Percentiles rank a stretch among this genome's conserved stretches.
phyloP scores from a whole-genome alignment of 306 rosid species.

The Acacia crassicarpa region DNA sequence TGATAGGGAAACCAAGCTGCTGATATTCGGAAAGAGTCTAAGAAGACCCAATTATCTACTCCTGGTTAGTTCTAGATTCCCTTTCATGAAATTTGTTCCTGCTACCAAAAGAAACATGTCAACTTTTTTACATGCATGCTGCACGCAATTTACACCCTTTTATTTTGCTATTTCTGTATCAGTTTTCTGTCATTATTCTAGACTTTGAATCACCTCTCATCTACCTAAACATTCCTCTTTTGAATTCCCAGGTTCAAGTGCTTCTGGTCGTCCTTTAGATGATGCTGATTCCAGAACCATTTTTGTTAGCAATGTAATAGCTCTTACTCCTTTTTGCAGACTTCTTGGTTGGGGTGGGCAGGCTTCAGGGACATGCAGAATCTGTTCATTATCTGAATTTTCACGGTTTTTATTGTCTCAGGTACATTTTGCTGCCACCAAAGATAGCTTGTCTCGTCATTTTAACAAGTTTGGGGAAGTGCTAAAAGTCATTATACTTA shows the following conservation, averaged over 20 bases:
- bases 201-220: not conserved
- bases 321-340: constrained; percentile 18
- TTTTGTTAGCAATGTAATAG: constrained; percentile 85
- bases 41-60: constrained; percentile 46
- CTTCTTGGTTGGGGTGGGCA: constrained; percentile 21
- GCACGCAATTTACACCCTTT: not conserved
- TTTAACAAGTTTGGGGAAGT: constrained; percentile 88
- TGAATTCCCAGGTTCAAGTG: constrained; percentile 52
- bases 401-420: constrained; percentile 30
- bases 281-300: constrained; percentile 89
- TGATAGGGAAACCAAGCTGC: constrained; percentile 53
- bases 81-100: not conserved
- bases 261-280: constrained; percentile 66
- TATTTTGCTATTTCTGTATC: not conserved
- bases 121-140: not conserved
- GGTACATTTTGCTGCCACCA: constrained; percentile 97
- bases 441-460: constrained; percentile 87
- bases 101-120: not conserved
- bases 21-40: constrained; percentile 51
- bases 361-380: constrained; percentile 11
- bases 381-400: constrained; percentile 33
- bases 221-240: not conserved
- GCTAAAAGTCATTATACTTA: constrained; percentile 70
- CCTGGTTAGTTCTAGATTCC: constrained; percentile 55
- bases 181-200: not conserved